Evolutionary conservation across 2,329 filamentous ascomycete genomes (phyloP).

Genomic region (Madurella fahalii): DNA sequence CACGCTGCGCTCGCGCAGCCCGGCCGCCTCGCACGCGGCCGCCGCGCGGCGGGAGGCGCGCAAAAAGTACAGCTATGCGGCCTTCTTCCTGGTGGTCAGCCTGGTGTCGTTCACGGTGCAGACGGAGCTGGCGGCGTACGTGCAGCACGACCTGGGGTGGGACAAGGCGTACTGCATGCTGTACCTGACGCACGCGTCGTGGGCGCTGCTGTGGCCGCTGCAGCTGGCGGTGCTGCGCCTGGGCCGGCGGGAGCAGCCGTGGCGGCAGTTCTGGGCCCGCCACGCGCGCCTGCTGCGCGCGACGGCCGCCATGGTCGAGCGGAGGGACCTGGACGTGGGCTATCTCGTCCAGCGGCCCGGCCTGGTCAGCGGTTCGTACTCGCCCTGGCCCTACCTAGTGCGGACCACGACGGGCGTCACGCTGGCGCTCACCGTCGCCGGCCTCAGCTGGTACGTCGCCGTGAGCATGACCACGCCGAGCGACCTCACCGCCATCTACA

Average conservation of each 20-base stretch:
- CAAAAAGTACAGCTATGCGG: conserved; percentile 83
- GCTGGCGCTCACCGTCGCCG: conserved; percentile 80
- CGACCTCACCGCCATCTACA: conserved; percentile 97
- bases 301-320: conserved; percentile 77
- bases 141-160: conserved; percentile 89
- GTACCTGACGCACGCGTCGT: conserved; percentile 94
- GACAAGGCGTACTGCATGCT: conserved; percentile 99
- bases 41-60: conserved; percentile 62
- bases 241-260: conserved; percentile 73
- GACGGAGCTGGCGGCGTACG: conserved; percentile 92
- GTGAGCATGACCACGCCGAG: conserved; percentile 90
- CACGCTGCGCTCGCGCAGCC: conserved; percentile 70
- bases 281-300: conserved; percentile 49
- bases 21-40: conserved; percentile 51
- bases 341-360: conserved; percentile 42
- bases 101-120: conserved; percentile 87
- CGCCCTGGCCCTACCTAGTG: conserved; percentile 64
- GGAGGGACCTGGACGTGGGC: conserved; percentile 56
- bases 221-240: conserved; percentile 77
- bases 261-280: conserved; percentile 77
- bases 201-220: conserved; percentile 81
- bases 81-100: conserved; percentile 75
- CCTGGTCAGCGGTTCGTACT: conserved; percentile 22
- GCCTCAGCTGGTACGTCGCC: conserved; percentile 91
- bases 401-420: conserved; percentile 79